These are phyloP conservation scores for Dendrocalamus sinicus DNA, from an alignment of 176 grass and related monocot species.

Conservation along the genomic window DNA sequence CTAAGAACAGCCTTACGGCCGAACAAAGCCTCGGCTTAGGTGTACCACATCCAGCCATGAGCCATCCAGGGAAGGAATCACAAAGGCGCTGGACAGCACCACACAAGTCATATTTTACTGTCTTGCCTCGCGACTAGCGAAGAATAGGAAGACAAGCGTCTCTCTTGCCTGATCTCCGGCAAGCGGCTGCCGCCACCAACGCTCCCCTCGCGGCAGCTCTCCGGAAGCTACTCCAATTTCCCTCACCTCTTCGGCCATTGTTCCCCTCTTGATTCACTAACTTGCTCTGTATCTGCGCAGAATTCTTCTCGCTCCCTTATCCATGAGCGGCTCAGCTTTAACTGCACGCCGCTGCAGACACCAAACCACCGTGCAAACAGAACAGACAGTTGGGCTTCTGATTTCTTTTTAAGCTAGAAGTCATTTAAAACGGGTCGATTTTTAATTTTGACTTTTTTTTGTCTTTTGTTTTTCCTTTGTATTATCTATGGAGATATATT, in stretches of 20 bases:
- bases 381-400: not conserved
- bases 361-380: conserved; percentile 2
- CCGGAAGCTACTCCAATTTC: conserved; percentile 30
- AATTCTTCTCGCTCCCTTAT: conserved; percentile 41
- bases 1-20: not conserved
- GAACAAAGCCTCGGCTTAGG: not conserved
- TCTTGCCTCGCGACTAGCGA: not conserved
- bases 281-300: conserved; percentile 21
- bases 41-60: not conserved
- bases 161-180: conserved; percentile 47
- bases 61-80: conserved; percentile 14
- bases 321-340: conserved; percentile 57
- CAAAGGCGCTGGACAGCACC: conserved; percentile 22
- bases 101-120: not conserved
- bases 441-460: too few relatives aligned
- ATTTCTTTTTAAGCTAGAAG: too few relatives aligned
- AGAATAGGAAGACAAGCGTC: conserved; percentile 44
- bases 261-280: not conserved
- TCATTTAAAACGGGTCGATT: too few relatives aligned
- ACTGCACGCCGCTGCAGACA: conserved; percentile 36
- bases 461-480: too few relatives aligned
- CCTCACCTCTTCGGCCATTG: not conserved
- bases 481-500: too few relatives aligned
- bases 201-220: conserved; percentile 14
- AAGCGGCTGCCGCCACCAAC: conserved; percentile 34